Evolutionary conservation across 108 stramenopile genomes (phyloP).

Genomic region (Discostella stelligeroides): DNA sequence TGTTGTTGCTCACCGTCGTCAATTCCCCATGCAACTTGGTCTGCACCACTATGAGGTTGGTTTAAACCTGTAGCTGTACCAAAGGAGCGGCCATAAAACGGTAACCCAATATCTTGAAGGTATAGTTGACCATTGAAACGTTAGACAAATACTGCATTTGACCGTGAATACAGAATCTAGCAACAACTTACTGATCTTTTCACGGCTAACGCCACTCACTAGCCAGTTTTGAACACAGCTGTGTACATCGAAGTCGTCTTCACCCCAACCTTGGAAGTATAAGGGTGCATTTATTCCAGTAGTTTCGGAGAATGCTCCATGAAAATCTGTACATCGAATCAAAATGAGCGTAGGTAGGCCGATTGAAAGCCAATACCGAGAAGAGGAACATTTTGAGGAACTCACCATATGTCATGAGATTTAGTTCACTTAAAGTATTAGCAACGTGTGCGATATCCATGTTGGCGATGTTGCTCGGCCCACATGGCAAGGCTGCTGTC

Average conservation of each 20-base stretch:
- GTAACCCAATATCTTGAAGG: slow-evolving; percentile 30
- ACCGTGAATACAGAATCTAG: not conserved
- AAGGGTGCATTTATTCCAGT: slow-evolving; percentile 46
- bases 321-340: slow-evolving; percentile 34
- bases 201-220: slow-evolving; percentile 16
- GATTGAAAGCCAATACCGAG: too few relatives aligned
- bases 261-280: slow-evolving; percentile 50
- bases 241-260: slow-evolving; percentile 35
- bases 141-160: not conserved
- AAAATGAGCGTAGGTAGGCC: too few relatives aligned
- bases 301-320: slow-evolving; percentile 37
- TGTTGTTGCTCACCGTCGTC: slow-evolving; percentile 33
- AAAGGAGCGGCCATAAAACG: slow-evolving; percentile 51
- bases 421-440: slow-evolving; percentile 36
- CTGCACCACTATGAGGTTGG: slow-evolving; percentile 38
- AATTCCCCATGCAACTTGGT: slow-evolving; percentile 24
- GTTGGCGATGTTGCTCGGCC: slow-evolving; percentile 42
- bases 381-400: not conserved
- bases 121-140: not conserved
- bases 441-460: slow-evolving; percentile 46
- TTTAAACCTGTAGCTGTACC: slow-evolving; percentile 38
- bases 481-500: slow-evolving; percentile 53
- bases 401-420: slow-evolving; percentile 44
- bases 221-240: slow-evolving; percentile 47
- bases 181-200: slow-evolving; percentile 20